These are phyloP conservation scores for Tagetes erecta DNA, from an alignment of 129 eudicot genomes.

Conservation along the genomic window DNA sequence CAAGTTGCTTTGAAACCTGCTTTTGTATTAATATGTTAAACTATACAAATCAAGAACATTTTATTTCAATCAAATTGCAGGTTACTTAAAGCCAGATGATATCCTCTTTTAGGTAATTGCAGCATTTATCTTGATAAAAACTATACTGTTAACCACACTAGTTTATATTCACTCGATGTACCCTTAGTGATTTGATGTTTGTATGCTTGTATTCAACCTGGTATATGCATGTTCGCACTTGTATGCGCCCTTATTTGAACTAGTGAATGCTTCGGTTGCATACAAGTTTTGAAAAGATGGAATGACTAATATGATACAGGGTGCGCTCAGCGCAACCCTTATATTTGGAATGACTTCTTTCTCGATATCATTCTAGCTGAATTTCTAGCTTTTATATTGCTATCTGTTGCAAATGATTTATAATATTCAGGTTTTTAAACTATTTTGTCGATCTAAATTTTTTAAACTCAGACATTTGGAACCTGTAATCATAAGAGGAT, in stretches of 20 bases:
- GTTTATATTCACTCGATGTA: not conserved
- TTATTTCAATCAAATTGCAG: not conserved
- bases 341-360: not conserved
- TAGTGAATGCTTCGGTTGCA: too few relatives aligned
- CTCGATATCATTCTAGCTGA: not conserved
- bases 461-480: not conserved
- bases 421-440: not conserved
- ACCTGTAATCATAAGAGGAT: not conserved
- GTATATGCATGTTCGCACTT: too few relatives aligned
- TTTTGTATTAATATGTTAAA: slow-evolving; percentile 14
- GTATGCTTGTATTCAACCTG: too few relatives aligned
- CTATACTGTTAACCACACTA: not conserved
- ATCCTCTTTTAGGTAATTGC: not conserved
- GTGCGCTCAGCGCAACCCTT: too few relatives aligned
- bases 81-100: not conserved
- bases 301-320: too few relatives aligned
- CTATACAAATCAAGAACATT: slow-evolving; percentile 2
- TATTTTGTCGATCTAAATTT: not conserved
- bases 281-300: too few relatives aligned
- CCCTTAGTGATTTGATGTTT: too few relatives aligned
- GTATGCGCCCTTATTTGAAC: too few relatives aligned
- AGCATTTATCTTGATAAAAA: not conserved
- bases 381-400: not conserved
- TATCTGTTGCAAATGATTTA: not conserved
- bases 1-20: not conserved